Conservation (phyloP, 2,329 filamentous ascomycete species). For the Penicillium sp. region DNA sequence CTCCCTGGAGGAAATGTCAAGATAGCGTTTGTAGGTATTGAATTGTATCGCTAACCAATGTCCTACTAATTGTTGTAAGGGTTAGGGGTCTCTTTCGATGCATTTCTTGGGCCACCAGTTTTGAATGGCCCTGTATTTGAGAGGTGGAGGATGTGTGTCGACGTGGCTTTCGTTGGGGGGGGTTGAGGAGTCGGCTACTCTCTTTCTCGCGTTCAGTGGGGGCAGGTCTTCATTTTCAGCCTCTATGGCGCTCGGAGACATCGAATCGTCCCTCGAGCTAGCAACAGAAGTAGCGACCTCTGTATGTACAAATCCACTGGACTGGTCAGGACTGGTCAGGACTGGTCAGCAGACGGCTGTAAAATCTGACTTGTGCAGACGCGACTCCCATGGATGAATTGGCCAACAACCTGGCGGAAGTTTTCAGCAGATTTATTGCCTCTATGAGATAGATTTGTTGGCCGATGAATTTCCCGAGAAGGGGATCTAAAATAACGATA, state of each 20-base stretch:
- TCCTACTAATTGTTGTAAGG: not conserved
- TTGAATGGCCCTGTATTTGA: not conserved
- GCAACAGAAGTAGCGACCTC: not conserved
- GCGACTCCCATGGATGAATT: not conserved
- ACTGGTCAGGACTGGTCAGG: no score
- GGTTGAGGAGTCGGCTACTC: not conserved
- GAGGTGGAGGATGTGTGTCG: not conserved
- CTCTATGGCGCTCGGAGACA: not conserved
- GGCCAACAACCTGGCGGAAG: not conserved
- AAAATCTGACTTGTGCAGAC: not conserved
- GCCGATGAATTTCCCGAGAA: not conserved
- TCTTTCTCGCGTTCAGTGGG: not conserved
- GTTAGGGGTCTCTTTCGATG: not conserved
- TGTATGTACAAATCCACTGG: not conserved
- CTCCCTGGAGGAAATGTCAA: not conserved
- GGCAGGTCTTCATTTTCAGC: not conserved
- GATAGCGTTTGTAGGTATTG: conserved; percentile 1
- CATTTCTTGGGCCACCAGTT: no score
- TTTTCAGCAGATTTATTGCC: not conserved
- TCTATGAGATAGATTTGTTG: not conserved
- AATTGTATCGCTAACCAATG: not conserved
- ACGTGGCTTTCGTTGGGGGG: not conserved
- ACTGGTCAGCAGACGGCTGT: not conserved
- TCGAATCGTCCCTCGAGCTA: not conserved
- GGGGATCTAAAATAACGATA: not conserved